Conservation (phyloP, 768 basidiomycete species). For the Mycena crocata region DNA sequence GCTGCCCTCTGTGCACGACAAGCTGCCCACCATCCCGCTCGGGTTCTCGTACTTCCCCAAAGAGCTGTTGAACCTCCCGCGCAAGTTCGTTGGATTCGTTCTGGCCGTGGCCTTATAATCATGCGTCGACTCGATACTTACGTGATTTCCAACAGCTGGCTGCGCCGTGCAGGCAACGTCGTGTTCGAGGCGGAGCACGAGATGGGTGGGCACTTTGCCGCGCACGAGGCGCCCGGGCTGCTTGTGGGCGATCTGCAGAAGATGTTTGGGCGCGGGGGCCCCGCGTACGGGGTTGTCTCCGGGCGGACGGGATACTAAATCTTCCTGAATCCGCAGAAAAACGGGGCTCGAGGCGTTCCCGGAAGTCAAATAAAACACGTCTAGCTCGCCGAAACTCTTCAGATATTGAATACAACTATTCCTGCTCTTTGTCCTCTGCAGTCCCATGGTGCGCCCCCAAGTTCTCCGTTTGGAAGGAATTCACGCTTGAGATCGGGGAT, state of each 20-base stretch:
- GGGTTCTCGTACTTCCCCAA: slow-evolving; percentile 66
- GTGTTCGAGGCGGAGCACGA: slow-evolving; percentile 63
- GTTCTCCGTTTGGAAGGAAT: too few relatives aligned
- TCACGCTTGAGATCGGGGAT: too few relatives aligned
- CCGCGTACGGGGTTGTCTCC: slow-evolving; percentile 59
- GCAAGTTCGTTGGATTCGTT: slow-evolving; percentile 35
- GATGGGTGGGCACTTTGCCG: slow-evolving; percentile 70
- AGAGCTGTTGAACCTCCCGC: slow-evolving; percentile 50
- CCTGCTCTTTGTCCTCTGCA: too few relatives aligned
- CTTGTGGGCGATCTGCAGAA: slow-evolving; percentile 62
- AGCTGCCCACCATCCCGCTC: slow-evolving; percentile 50
- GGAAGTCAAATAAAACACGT: too few relatives aligned
- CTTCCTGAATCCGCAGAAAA: too few relatives aligned
- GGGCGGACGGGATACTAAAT: slow-evolving; percentile 57
- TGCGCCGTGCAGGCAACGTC: slow-evolving; percentile 45
- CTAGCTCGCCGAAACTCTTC: too few relatives aligned
- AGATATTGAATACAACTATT: too few relatives aligned
- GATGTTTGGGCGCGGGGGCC: slow-evolving; percentile 68
- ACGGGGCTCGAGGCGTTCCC: too few relatives aligned
- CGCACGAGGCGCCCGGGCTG: slow-evolving; percentile 59
- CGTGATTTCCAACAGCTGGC: slow-evolving; percentile 54
- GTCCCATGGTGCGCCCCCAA: too few relatives aligned
- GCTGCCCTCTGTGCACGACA: neutral
- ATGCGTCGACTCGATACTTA: neutral
- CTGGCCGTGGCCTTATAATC: neutral